Evolutionary conservation across 2,329 filamentous ascomycete genomes (phyloP), one percentile per base, ranked within the genome.

Genomic region (Ophiostoma perfectum): DNA sequence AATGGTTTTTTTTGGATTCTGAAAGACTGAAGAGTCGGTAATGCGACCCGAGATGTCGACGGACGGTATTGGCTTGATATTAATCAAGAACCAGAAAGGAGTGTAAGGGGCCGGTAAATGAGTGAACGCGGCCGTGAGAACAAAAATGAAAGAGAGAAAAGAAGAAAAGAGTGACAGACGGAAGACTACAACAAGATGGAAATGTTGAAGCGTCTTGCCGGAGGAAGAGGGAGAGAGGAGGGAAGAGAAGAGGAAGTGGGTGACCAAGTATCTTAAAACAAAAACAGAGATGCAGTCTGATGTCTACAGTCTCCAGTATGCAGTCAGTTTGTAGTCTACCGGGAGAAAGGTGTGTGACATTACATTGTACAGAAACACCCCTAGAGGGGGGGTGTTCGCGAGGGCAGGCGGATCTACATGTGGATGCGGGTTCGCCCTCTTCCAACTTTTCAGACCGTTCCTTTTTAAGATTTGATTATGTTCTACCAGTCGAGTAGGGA

Each of bases 171-270:
- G 58, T 36, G 41, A 45, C 27, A 52, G 64, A 44, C 14, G 45
- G 16, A 55, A 66, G 14, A 27, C 58, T 5, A 63, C 18, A 44
- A 52, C 16, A 39, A 45, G 27, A 55, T 55, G 49, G 27, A 55
- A 27, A 55, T 55, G 49, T 55, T 55, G 49, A 55, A 55, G 49
- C 49, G 49, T 55, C 49, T 55, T 55, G 49, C 49, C 49, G 49
- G 27, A 12, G 58, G 42, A 11, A 12, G 45, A 65, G 55, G 44
- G 65, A 69, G 49, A 63, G 38, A 66, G n/a, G 65, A 63, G 45
- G 55, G 14, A 49, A 44, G 52, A n/a, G 7, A 38, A 60, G 38
- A 49, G 16, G 55, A 60, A 5, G 55, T 38, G 55, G 55, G 38
- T 18, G 55, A 60, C 55, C 55, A 60, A 60, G 27, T 60, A 60